Evolutionary conservation across 495 filamentous ascomycete species (phyloP).

Genomic region (Cercophora sp.): DNA sequence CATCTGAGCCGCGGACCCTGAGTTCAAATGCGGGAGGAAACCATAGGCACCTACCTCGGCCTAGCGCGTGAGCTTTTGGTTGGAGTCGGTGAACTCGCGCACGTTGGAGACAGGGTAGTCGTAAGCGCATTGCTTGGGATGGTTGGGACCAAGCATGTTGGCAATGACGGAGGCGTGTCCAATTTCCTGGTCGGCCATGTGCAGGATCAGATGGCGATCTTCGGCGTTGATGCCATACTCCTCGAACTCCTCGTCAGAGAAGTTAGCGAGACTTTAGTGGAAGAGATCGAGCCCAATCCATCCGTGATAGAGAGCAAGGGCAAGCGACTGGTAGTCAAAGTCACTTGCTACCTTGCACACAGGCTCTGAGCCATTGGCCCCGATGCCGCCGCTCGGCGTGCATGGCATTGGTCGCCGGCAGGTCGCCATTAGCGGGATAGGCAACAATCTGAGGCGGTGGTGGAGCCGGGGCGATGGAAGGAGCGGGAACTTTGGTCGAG

Average conservation of each 20-base stretch:
- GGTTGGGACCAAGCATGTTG: constrained; percentile 73
- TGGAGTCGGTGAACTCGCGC: constrained; percentile 77
- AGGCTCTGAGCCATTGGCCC: constrained; percentile 69
- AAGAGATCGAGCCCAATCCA: constrained; percentile 87
- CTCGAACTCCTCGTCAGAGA: constrained; percentile 66
- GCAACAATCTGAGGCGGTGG: constrained; percentile 47
- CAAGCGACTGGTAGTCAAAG: constrained; percentile 70
- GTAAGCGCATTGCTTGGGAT: constrained; percentile 72
- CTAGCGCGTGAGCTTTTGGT: constrained; percentile 76
- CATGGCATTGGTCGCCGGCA: constrained; percentile 69
- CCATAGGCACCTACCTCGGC: constrained; percentile 82
- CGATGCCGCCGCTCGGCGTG: constrained; percentile 68
- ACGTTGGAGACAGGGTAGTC: constrained; percentile 78
- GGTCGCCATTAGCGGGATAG: constrained; percentile 68
- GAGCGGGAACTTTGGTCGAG: constrained; percentile 42
- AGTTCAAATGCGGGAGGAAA: constrained; percentile 76
- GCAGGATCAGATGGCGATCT: constrained; percentile 68
- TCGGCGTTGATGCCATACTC: constrained; percentile 61
- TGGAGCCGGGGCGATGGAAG: constrained; percentile 45
- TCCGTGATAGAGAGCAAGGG: constrained; percentile 72
- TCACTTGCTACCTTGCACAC: constrained; percentile 68
- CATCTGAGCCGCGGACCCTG: constrained; percentile 66
- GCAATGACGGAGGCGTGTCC: constrained; percentile 74
- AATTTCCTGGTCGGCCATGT: constrained; percentile 81
- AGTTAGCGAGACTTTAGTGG: constrained; percentile 73